Percentiles rank a stretch among this genome's conserved stretches.
These are phyloP conservation scores for Chlorella sorokiniana DNA, from an alignment of 139 green algal genomes.

Conservation along the genomic window DNA sequence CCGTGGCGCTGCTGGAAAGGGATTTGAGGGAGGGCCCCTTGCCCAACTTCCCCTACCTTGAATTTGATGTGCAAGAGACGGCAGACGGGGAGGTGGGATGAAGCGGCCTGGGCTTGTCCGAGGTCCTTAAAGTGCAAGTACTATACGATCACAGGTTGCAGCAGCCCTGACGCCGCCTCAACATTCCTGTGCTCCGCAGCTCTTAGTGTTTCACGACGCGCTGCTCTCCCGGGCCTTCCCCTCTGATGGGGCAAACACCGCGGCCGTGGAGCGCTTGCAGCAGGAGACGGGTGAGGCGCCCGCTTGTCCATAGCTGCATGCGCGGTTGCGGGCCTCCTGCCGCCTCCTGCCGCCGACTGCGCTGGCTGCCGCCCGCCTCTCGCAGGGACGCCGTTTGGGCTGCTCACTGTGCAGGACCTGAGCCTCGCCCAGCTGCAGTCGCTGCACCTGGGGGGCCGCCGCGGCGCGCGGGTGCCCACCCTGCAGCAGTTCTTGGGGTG, in stretches of 20 bases:
- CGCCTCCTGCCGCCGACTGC: neutral
- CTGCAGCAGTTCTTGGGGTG: slow-evolving; percentile 46
- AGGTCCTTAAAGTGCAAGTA: too few relatives aligned
- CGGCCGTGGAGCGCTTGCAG: neutral
- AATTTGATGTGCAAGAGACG: slow-evolving; percentile 43
- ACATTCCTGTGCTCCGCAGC: slow-evolving; percentile 5
- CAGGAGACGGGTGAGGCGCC: neutral
- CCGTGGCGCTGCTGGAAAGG: neutral
- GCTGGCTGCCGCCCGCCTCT: neutral
- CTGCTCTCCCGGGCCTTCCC: slow-evolving; percentile 15
- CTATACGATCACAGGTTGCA: neutral
- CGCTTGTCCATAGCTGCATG: neutral
- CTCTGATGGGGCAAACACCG: neutral
- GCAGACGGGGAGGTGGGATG: slow-evolving; percentile 18
- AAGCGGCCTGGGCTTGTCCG: too few relatives aligned
- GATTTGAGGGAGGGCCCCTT: slow-evolving; percentile 5
- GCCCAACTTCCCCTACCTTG: slow-evolving; percentile 25
- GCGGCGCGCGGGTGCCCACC: slow-evolving; percentile 42
- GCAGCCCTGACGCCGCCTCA: too few relatives aligned
- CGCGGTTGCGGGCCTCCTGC: neutral
- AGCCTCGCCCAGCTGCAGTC: slow-evolving; percentile 36
- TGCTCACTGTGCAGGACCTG: slow-evolving; percentile 36
- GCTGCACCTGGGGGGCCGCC: slow-evolving; percentile 37
- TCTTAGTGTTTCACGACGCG: slow-evolving; percentile 35
- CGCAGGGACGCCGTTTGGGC: neutral